Base-by-base conservation (phyloP, 768 basidiomycete genomes). In the Kwoniella pini region DNA sequence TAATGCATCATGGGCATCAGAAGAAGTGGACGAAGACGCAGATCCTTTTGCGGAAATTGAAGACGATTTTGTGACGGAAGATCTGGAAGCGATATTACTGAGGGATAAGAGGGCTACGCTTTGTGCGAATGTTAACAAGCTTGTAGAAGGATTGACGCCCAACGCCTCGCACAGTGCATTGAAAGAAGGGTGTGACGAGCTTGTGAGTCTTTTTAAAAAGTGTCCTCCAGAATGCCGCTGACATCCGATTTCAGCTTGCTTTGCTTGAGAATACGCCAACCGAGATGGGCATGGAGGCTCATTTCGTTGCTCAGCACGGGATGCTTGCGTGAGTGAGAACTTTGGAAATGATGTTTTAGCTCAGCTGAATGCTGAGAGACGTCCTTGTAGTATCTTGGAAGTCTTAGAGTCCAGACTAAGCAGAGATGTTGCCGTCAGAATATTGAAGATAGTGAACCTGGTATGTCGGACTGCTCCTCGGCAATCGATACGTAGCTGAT, bases 21-120 rank as follows among this genome's bases (percentile, higher is more conserved):
- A 89, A 28, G 85, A 89, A 31, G 85, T 85, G 2, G 92, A 95
- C 58, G 93, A 95, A 53, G 90, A 92, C 54, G 26, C 43, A n/a
- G 77, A 99, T 81, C 95, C 96, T 1, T 99, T 99, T 69, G 93
- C 95, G 2, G 91, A 93, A 89, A 94, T 95, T 60, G 92, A 96
- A 70, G 93, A 94, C 81, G 90, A 88, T 6, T 94, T 92, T 36
- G 70, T 61, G 6, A 57, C 58, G 4, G 91, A 94, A 66, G 93
- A 95, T 72, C 82, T 96, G 1, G 93, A 96, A 70, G 85, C 92
- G 0, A 95, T 95, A 68, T 82, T 98, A 19, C 86, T 91, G 63
- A 85, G 96, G 28, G 96, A 99, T 80, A 95, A 96, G 81, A 83
- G 91, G 67, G 94, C 96, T 1, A 84, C 92, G 21, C 80, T 97